Percentiles rank a stretch among this genome's conserved stretches.
These are phyloP conservation scores for Sphagnum contortum DNA, from an alignment of 225 moss, liverwort and hornwort genomes.

Conservation along the genomic window DNA sequence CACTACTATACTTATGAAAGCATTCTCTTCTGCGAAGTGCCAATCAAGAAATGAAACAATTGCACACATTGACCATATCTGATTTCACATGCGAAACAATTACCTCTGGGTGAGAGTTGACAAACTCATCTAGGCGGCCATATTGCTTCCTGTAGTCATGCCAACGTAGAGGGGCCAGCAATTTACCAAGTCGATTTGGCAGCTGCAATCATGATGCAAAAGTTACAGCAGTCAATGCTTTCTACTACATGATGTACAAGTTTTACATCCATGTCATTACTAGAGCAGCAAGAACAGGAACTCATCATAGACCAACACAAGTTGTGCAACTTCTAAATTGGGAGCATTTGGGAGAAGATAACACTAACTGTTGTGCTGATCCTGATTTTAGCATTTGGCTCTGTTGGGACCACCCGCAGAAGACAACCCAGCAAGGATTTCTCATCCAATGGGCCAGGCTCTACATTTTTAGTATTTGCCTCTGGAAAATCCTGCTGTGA, in stretches of 20 bases:
- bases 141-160: conserved; percentile 88
- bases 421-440: conserved; percentile 77
- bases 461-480: conserved; percentile 30
- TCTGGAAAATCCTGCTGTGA: conserved; percentile 33
- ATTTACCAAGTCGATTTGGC: conserved; percentile 88
- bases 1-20: no score
- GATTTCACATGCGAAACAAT: no score
- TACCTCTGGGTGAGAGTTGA: conserved; percentile 84
- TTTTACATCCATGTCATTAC: neutral
- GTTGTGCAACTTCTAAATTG: no score
- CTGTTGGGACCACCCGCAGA: conserved; percentile 69
- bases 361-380: conserved; percentile 73
- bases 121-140: conserved; percentile 94
- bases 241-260: no score
- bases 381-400: conserved; percentile 71
- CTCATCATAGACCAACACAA: neutral
- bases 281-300: neutral
- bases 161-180: conserved; percentile 96
- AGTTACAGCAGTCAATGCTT: neutral
- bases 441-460: conserved; percentile 76
- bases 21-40: no score
- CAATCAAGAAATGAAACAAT: no score
- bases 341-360: no score
- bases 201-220: conserved; percentile 37
- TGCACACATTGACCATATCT: no score